These are phyloP conservation scores for Mortierella sp. DNA, from an alignment of 371 early-diverging fungal species.

Conservation along the genomic window DNA sequence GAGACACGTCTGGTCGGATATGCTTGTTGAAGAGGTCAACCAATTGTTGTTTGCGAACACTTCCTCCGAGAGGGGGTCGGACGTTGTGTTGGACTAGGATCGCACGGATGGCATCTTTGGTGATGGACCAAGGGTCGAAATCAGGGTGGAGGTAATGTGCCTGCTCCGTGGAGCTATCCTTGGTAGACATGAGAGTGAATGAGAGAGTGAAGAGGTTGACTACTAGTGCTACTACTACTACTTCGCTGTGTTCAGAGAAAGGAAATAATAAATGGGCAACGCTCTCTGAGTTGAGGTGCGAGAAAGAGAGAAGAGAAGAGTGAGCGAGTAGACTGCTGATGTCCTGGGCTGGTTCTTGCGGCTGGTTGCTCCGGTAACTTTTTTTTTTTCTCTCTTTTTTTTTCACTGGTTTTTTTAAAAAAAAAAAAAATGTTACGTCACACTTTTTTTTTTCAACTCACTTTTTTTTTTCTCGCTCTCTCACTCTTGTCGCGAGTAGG, in stretches of 20 bases:
- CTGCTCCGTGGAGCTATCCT: constrained; percentile 15
- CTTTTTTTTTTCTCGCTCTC: neutral
- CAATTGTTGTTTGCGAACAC: constrained; percentile 42
- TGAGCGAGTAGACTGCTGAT: too few relatives aligned
- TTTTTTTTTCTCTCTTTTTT: neutral
- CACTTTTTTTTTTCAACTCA: neutral
- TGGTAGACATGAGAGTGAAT: neutral
- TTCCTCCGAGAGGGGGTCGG: constrained; percentile 31
- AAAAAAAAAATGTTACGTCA: neutral
- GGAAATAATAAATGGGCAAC: neutral
- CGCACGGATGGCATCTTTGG: constrained; percentile 47
- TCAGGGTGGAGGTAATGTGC: constrained; percentile 49
- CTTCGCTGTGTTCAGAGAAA: neutral
- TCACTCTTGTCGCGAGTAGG: too few relatives aligned
- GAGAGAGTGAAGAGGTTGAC: too few relatives aligned
- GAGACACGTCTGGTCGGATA: constrained; percentile 30
- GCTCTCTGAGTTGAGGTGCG: neutral
- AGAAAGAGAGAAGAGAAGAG: neutral
- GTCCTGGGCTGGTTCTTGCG: too few relatives aligned
- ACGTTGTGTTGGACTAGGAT: constrained; percentile 44
- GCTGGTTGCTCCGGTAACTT: too few relatives aligned
- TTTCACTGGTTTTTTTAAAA: neutral
- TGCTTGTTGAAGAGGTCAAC: constrained; percentile 44
- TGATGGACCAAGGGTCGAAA: constrained; percentile 45
- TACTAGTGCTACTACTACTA: neutral